Evolutionary conservation across 306 rosid species (phyloP).

Genomic region (Prunus persica): Prunus_persica_NCBIv2 NC_034012.1:10631001-10631500

Average conservation of each 20-base stretch:
- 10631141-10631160: neutral
- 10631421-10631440: slow-evolving; percentile 96
- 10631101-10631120: neutral
- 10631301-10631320: slow-evolving; percentile 39
- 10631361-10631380: slow-evolving; percentile 82
- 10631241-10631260: slow-evolving; percentile 19
- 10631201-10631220: slow-evolving; percentile 73
- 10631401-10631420: slow-evolving; percentile 86
- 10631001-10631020: neutral
- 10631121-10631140: neutral
- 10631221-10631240: slow-evolving; percentile 48
- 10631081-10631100: neutral
- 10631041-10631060: neutral
- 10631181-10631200: slow-evolving; percentile 20
- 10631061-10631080: neutral
- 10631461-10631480: slow-evolving; percentile 69
- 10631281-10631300: slow-evolving; percentile 14
- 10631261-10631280: slow-evolving; percentile 25
- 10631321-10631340: slow-evolving; percentile 98
- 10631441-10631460: slow-evolving; percentile 88
- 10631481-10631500: slow-evolving; percentile 95
- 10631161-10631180: neutral
- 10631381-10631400: slow-evolving; percentile 84
- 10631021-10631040: neutral
- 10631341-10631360: slow-evolving; percentile 91